phyloP scores from a whole-genome alignment of 2,329 filamentous ascomycete genomes.

The Chrysoporthe deuterocubensis region DNA sequence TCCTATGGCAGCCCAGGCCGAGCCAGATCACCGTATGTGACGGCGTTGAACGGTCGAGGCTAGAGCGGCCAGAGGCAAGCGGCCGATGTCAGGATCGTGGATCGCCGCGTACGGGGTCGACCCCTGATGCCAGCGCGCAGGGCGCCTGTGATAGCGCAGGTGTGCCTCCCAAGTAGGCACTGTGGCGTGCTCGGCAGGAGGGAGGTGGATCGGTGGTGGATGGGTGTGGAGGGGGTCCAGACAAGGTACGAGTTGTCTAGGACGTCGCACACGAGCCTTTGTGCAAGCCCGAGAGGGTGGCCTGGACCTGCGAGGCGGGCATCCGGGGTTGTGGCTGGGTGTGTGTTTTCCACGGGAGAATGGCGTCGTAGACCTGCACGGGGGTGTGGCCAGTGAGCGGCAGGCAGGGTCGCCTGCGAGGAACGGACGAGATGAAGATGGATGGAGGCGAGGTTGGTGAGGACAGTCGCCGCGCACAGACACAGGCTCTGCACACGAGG shows the following conservation, averaged over 20 bases:
- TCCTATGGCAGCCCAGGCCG: not conserved
- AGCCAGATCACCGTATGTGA: too few species aligned
- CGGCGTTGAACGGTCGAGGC: too few species aligned
- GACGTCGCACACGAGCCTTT: not conserved
- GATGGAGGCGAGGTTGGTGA: not conserved
- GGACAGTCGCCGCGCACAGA: not conserved
- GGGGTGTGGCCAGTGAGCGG: not conserved
- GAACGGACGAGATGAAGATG: not conserved
- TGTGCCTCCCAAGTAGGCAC: not conserved
- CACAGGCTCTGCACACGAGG: too few species aligned
- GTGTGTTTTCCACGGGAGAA: not conserved
- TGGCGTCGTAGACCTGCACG: too few species aligned
- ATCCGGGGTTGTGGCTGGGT: not conserved
- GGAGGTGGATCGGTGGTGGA: not conserved
- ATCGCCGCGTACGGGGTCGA: not conserved
- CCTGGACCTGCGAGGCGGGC: not conserved
- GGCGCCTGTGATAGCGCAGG: not conserved
- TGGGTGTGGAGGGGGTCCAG: not conserved
- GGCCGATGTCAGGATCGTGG: not conserved
- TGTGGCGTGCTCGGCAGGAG: not conserved
- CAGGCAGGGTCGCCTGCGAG: not conserved
- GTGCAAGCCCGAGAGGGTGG: not conserved
- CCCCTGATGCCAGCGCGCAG: not conserved
- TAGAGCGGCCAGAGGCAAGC: too few species aligned
- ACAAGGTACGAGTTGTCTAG: not conserved